These are phyloP conservation scores for Neurospora intermedia DNA, from an alignment of 495 filamentous ascomycete genomes.

Conservation along the genomic window DNA sequence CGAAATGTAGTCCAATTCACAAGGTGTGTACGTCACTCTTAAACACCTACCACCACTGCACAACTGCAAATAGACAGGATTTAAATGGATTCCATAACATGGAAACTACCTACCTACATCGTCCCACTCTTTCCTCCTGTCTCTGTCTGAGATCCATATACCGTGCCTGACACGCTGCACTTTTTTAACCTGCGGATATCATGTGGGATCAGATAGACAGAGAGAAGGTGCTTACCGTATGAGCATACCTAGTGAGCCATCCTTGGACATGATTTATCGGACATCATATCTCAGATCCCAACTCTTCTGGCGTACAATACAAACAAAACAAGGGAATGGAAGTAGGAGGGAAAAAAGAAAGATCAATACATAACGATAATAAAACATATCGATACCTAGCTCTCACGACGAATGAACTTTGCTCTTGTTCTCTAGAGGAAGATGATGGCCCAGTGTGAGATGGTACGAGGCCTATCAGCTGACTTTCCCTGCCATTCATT, in stretches of 20 bases:
- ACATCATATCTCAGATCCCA: neutral
- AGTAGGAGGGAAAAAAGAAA: neutral
- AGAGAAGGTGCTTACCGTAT: neutral
- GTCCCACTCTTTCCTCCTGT: neutral
- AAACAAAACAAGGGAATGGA: neutral
- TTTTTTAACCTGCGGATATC: neutral
- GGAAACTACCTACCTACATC: too few species aligned
- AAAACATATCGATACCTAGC: neutral
- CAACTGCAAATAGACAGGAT: neutral
- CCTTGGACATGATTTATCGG: neutral
- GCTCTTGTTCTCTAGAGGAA: too few species aligned
- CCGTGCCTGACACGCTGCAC: neutral
- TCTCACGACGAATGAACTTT: neutral
- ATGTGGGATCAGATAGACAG: too few species aligned
- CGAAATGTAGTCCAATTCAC: too few species aligned
- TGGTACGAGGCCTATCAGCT: too few species aligned
- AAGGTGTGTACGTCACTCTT: too few species aligned
- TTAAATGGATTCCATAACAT: too few species aligned
- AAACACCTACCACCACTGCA: too few species aligned
- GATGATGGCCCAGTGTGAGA: too few species aligned
- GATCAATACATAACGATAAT: neutral
- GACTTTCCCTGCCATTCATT: too few species aligned
- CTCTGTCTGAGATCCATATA: neutral
- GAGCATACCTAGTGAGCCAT: neutral
- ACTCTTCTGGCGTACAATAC: neutral